Evolutionary conservation across 306 rosid genomes (phyloP).

Genomic region (Dryas octopetala): DNA sequence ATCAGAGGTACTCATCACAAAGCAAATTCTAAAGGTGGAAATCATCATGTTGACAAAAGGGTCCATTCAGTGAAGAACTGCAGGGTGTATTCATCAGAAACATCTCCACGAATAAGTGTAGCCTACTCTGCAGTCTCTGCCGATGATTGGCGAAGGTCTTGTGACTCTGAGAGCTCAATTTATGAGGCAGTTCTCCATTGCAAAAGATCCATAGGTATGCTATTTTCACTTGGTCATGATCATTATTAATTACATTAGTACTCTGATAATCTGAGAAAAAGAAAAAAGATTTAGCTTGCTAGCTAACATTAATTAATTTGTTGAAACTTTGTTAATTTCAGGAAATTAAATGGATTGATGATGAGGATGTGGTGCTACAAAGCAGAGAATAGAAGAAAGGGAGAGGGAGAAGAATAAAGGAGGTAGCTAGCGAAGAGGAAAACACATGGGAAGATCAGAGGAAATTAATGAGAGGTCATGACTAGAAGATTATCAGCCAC

Average conservation of each 20-base stretch:
- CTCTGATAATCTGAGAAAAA: background rate
- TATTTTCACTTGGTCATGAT: background rate
- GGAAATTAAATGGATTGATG: conserved; percentile 42
- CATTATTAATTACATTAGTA: background rate
- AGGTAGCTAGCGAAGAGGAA: background rate
- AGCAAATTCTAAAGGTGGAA: conserved; percentile 48
- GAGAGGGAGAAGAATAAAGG: conserved; percentile 23
- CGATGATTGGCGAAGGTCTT: conserved; percentile 77
- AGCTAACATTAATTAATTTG: background rate
- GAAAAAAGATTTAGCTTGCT: background rate
- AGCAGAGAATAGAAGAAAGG: conserved; percentile 21
- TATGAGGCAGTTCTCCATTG: conserved; percentile 98
- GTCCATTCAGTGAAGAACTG: conserved; percentile 51
- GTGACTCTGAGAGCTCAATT: conserved; percentile 94
- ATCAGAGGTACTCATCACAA: conserved; percentile 44
- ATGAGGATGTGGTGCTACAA: conserved; percentile 17
- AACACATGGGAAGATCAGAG: conserved; percentile 44
- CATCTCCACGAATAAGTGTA: conserved; percentile 74
- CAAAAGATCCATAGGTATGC: conserved; percentile 88
- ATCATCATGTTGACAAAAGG: conserved; percentile 39
- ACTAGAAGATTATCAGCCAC: conserved; percentile 50
- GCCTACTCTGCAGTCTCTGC: conserved; percentile 62
- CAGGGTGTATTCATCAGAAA: conserved; percentile 53
- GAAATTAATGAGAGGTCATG: conserved; percentile 38
- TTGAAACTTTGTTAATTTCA: conserved; percentile 30